phyloP scores from a whole-genome alignment of 1,139 yeast genomes.

The Suhomyces anneliseae region DNA sequence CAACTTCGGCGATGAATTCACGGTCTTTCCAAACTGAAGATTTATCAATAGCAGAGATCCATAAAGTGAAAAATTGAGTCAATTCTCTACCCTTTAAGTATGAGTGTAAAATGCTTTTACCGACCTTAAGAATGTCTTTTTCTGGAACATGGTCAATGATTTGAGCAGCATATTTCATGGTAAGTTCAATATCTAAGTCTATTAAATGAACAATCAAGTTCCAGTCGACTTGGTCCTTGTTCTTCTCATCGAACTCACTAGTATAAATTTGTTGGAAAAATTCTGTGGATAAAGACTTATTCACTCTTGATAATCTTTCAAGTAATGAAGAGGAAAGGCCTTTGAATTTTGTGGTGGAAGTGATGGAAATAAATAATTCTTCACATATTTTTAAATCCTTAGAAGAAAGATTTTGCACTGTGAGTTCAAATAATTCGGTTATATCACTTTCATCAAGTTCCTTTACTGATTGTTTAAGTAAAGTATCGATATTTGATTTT shows the following conservation, averaged over 20 bases:
- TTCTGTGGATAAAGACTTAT: conserved; percentile 48
- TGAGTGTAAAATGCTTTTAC: conserved; percentile 44
- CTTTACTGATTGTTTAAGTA: conserved; percentile 15
- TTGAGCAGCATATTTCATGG: conserved; percentile 37
- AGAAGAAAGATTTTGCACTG: conserved; percentile 26
- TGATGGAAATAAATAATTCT: conserved; percentile 39
- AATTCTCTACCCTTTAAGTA: conserved; percentile 62
- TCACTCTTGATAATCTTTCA: conserved; percentile 33
- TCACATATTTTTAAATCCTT: conserved; percentile 42
- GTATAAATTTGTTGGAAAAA: conserved; percentile 41
- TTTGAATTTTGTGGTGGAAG: conserved; percentile 26
- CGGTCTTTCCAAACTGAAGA: conserved; percentile 27
- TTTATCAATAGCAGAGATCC: conserved; percentile 39
- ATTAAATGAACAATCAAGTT: conserved; percentile 43
- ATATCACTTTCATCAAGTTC: conserved; percentile 17
- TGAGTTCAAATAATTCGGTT: conserved; percentile 24
- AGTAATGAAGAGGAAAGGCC: conserved; percentile 40
- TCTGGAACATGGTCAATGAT: conserved; percentile 16
- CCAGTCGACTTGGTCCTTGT: conserved; percentile 37
- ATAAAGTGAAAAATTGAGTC: conserved; percentile 45
- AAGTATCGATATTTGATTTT: conserved; percentile 20
- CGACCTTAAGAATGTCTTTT: conserved; percentile 22
- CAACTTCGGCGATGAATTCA: conserved; percentile 34
- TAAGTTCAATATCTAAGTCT: conserved; percentile 52
- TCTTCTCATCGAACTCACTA: conserved; percentile 23